Evolutionary conservation across 805 yeast species (phyloP).

Genomic region (Candida anglica): DNA sequence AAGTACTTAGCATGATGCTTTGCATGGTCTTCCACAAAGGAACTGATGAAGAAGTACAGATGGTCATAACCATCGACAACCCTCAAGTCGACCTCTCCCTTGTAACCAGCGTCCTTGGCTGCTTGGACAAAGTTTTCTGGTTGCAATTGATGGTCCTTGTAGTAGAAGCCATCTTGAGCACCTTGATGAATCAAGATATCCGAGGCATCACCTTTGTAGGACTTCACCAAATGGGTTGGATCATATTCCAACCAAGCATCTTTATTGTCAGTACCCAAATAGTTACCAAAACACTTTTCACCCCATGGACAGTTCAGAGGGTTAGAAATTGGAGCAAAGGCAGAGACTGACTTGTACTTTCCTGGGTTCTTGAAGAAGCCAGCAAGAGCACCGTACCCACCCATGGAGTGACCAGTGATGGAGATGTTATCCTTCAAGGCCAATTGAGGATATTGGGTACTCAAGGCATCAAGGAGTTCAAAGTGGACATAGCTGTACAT

Average conservation of each 20-base stretch:
- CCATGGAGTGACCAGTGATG: constrained; percentile 98
- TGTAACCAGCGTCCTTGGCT: constrained; percentile 53
- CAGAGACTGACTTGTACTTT: constrained; percentile 73
- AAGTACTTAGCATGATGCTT: constrained; percentile 76
- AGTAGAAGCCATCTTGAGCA: constrained; percentile 67
- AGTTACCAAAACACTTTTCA: constrained; percentile 71
- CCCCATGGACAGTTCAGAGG: constrained; percentile 88
- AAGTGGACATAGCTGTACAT: constrained; percentile 82
- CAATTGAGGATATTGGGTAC: constrained; percentile 39
- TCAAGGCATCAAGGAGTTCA: constrained; percentile 61
- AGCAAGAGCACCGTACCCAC: constrained; percentile 89
- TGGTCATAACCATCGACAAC: constrained; percentile 86
- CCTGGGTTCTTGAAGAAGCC: constrained; percentile 65
- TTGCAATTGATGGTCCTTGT: constrained; percentile 56
- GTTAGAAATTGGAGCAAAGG: constrained; percentile 86
- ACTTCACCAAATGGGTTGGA: constrained; percentile 70
- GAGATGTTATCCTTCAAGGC: constrained; percentile 60
- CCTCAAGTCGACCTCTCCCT: constrained; percentile 55
- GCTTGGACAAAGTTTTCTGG: constrained; percentile 70
- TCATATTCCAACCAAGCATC: constrained; percentile 73
- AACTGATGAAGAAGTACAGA: constrained; percentile 78
- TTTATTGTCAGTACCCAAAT: constrained; percentile 63
- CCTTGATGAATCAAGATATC: constrained; percentile 82
- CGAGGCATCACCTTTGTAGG: constrained; percentile 49
- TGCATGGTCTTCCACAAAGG: constrained; percentile 80